Evolutionary conservation across 148 eudicot genomes (phyloP).

Genomic region (Chenopodium album): DNA sequence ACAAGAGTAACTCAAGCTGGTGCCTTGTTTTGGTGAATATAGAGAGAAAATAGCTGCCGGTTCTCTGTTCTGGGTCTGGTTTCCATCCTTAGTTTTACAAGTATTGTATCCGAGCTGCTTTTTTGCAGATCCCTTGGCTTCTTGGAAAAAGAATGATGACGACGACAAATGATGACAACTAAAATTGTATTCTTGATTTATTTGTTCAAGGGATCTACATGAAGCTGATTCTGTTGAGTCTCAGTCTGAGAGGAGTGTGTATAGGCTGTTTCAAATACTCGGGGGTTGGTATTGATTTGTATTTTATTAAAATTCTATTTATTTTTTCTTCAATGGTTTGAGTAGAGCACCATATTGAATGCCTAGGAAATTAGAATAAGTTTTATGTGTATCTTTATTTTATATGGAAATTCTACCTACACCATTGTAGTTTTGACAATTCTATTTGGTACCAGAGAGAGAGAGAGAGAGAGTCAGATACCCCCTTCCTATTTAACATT

Average conservation of each 20-base stretch:
- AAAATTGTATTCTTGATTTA: conserved; percentile 18
- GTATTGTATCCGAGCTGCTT: background rate
- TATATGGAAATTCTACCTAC: background rate
- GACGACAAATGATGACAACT: conserved; percentile 15
- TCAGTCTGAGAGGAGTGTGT: conserved; percentile 19
- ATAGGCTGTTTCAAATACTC: conserved; percentile 19
- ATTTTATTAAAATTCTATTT: conserved; percentile 15
- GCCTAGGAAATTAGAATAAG: conserved; percentile 17
- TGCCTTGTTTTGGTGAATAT: conserved; percentile 9
- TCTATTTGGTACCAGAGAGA: background rate
- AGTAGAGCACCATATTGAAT: conserved; percentile 8
- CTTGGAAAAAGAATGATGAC: conserved; percentile 15
- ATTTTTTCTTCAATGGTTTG: conserved; percentile 8
- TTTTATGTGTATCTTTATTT: background rate
- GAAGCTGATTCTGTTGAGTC: conserved; percentile 20
- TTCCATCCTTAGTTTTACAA: conserved; percentile 6
- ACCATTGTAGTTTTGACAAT: background rate
- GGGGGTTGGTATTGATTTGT: conserved; percentile 21
- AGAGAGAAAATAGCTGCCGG: conserved; percentile 22
- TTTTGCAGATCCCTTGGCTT: conserved; percentile 6
- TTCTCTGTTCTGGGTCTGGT: conserved; percentile 1
- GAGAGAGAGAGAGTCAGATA: background rate
- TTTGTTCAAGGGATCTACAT: conserved; percentile 14
- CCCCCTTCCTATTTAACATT: background rate
- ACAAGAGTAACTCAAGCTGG: conserved; percentile 9